Conservation (phyloP, 2,329 filamentous ascomycete species). For the Exophiala aquamarina region DNA sequence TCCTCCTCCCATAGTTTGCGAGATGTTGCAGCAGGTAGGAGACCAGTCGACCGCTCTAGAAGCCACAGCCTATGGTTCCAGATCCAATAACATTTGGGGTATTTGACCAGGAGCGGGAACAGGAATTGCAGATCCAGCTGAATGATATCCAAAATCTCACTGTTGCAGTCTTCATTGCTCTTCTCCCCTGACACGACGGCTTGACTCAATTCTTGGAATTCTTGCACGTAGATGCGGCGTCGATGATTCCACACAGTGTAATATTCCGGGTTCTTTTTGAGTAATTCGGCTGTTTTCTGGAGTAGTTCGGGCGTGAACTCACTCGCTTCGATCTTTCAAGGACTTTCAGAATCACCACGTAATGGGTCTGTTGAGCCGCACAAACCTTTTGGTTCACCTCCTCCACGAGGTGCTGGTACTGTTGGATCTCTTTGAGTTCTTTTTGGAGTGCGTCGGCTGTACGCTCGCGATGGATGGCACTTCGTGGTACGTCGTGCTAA, state of each 20-base stretch:
- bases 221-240: slow-evolving; percentile 55
- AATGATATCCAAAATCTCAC: slow-evolving; percentile 55
- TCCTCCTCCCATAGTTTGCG: slow-evolving; percentile 79
- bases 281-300: slow-evolving; percentile 43
- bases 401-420: slow-evolving; percentile 71
- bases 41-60: slow-evolving; percentile 67
- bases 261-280: slow-evolving; percentile 49
- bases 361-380: too few relatives aligned
- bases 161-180: slow-evolving; percentile 31
- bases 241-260: slow-evolving; percentile 55
- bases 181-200: slow-evolving; percentile 25
- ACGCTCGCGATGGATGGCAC: slow-evolving; percentile 55
- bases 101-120: slow-evolving; percentile 77
- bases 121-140: slow-evolving; percentile 77
- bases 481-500: slow-evolving; percentile 81
- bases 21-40: slow-evolving; percentile 58
- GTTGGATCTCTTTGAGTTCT: slow-evolving; percentile 72
- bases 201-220: slow-evolving; percentile 25
- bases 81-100: slow-evolving; percentile 98
- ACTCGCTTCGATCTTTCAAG: slow-evolving; percentile 39
- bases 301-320: slow-evolving; percentile 45
- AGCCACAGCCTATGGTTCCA: slow-evolving; percentile 96
- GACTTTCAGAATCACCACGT: slow-evolving; percentile 10
- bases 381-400: slow-evolving; percentile 65
- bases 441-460: slow-evolving; percentile 70